Evolutionary conservation across 2,329 filamentous ascomycete genomes (phyloP).

Genomic region (Verticillium klebahnii): DNA sequence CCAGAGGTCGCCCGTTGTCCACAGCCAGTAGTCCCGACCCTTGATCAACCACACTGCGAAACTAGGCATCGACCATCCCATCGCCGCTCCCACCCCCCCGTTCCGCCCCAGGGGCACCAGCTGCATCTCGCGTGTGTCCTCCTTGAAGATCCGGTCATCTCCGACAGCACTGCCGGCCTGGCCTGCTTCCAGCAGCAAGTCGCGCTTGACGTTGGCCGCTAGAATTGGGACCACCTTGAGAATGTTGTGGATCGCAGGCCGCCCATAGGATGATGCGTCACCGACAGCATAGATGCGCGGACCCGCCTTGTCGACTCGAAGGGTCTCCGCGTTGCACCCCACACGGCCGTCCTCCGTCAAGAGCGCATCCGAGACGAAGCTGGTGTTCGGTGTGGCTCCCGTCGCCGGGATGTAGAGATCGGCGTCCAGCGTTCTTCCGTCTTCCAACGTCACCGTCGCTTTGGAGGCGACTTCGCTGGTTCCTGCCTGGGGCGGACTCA

Average conservation of each 20-base stretch:
- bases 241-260: slow-evolving; percentile 37
- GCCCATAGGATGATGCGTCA: slow-evolving; percentile 34
- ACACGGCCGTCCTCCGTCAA: slow-evolving; percentile 30
- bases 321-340: slow-evolving; percentile 27
- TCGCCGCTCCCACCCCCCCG: slow-evolving; percentile 38
- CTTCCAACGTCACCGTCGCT: slow-evolving; percentile 30
- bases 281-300: slow-evolving; percentile 40
- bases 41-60: slow-evolving; percentile 44
- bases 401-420: slow-evolving; percentile 45
- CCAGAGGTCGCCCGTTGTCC: slow-evolving; percentile 42
- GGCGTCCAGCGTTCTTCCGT: slow-evolving; percentile 31
- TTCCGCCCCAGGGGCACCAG: slow-evolving; percentile 41
- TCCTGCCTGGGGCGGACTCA: slow-evolving; percentile 24
- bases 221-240: slow-evolving; percentile 35
- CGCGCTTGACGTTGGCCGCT: slow-evolving; percentile 42
- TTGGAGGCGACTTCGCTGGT: slow-evolving; percentile 18
- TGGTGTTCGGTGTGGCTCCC: slow-evolving; percentile 35
- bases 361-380: slow-evolving; percentile 26
- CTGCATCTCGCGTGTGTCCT: slow-evolving; percentile 39
- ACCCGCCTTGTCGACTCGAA: slow-evolving; percentile 27
- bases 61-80: slow-evolving; percentile 37
- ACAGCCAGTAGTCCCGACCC: slow-evolving; percentile 46
- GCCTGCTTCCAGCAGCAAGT: slow-evolving; percentile 34
- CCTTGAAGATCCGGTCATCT: slow-evolving; percentile 29
- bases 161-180: slow-evolving; percentile 10